Conservation (phyloP, 2,329 filamentous ascomycete genomes). For the Thermochaetoides dissita region DNA sequence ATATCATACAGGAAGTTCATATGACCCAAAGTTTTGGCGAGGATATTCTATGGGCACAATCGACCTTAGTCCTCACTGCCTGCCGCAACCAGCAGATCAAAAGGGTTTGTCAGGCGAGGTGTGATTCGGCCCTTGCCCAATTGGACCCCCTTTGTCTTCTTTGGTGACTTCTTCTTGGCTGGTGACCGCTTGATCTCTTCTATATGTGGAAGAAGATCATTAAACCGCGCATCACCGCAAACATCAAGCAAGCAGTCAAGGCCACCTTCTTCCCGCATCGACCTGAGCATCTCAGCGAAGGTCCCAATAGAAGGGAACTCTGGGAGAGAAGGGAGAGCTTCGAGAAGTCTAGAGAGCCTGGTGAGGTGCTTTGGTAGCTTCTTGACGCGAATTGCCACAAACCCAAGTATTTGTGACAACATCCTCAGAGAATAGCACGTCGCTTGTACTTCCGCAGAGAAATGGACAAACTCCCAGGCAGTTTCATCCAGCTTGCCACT, state of each 20-base stretch:
- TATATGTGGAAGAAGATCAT: conserved; percentile 7
- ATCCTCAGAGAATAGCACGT: conserved; percentile 48
- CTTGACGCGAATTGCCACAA: conserved; percentile 11
- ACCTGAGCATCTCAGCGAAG: conserved; percentile 9
- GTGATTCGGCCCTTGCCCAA: conserved; percentile 1
- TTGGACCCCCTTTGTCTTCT: conserved; percentile 7
- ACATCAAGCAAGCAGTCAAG: conserved; percentile 7
- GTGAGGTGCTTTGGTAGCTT: no score
- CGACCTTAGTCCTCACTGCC: not conserved
- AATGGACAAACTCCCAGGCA: conserved; percentile 47
- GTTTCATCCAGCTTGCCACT: conserved; percentile 19
- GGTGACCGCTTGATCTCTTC: conserved; percentile 3
- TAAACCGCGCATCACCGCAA: conserved; percentile 3
- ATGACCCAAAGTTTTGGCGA: not conserved
- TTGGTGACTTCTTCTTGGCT: conserved; percentile 2
- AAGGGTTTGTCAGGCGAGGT: conserved; percentile 8
- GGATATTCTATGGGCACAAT: not conserved
- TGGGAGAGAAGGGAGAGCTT: conserved; percentile 8
- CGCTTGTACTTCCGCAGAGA: conserved; percentile 46
- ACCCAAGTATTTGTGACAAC: conserved; percentile 33
- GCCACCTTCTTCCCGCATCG: conserved; percentile 5
- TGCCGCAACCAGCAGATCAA: conserved; percentile 8
- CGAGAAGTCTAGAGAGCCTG: no score
- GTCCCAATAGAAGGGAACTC: conserved; percentile 7
- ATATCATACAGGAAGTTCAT: no score